phyloP scores from a whole-genome alignment of 768 basidiomycete genomes.

The Tricholomella constricta region DNA sequence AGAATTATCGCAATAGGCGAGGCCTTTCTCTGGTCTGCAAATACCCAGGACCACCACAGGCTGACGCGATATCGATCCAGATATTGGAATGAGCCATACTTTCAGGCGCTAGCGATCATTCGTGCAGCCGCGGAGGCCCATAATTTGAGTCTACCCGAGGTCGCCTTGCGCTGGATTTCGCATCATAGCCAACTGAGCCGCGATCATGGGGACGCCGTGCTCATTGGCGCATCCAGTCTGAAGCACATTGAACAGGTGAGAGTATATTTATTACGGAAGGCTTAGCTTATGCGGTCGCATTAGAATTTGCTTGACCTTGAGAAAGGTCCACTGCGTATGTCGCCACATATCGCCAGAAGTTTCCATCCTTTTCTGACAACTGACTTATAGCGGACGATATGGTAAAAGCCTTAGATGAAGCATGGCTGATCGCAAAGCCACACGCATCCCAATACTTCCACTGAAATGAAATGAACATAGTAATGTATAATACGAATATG shows the following conservation, averaged over 20 bases:
- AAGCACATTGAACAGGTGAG: slow-evolving; percentile 40
- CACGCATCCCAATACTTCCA: slow-evolving; percentile 7
- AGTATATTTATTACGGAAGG: neutral
- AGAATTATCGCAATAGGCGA: slow-evolving; percentile 43
- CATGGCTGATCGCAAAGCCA: slow-evolving; percentile 12
- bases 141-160: slow-evolving; percentile 41
- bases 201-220: slow-evolving; percentile 35
- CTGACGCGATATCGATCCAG: slow-evolving; percentile 1
- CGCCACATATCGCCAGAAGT: neutral
- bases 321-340: slow-evolving; percentile 26
- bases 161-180: slow-evolving; percentile 48
- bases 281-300: neutral
- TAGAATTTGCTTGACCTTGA: slow-evolving; percentile 29
- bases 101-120: slow-evolving; percentile 21
- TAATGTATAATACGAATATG: slow-evolving; percentile 29
- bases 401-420: slow-evolving; percentile 17
- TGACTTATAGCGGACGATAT: slow-evolving; percentile 12
- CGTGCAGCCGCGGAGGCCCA: slow-evolving; percentile 27
- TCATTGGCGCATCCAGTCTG: slow-evolving; percentile 46
- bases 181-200: slow-evolving; percentile 44
- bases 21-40: neutral
- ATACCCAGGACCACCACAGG: neutral
- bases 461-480: slow-evolving; percentile 38
- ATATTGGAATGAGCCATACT: slow-evolving; percentile 30
- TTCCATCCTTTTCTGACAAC: neutral